Conservation (phyloP, 768 basidiomycete genomes). For the Tremella yokohamensis region DNA sequence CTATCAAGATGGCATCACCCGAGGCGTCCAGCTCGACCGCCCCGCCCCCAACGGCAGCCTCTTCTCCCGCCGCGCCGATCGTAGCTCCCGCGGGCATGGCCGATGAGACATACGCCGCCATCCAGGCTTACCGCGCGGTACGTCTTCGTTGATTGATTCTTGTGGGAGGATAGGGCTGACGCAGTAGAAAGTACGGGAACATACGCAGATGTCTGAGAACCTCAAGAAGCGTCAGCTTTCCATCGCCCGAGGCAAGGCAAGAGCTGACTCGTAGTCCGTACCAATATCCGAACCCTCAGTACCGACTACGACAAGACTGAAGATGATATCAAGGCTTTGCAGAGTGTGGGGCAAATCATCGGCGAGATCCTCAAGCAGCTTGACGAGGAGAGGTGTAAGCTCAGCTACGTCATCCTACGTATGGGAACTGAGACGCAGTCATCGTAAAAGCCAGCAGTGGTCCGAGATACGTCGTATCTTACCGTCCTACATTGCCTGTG, state of each 20-base stretch:
- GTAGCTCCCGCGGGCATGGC: constrained; percentile 35
- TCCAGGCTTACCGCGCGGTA: constrained; percentile 51
- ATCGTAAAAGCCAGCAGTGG: constrained; percentile 99
- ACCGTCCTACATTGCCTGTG: constrained; percentile 85
- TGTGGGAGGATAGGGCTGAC: constrained; percentile 1
- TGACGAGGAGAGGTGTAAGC: constrained; percentile 92
- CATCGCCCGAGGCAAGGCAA: background rate
- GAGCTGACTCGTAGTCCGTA: constrained; percentile 63
- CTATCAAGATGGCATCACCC: constrained; percentile 13
- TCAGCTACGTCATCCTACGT: too few species aligned
- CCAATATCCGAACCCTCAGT: constrained; percentile 83
- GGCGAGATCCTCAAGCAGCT: constrained; percentile 98
- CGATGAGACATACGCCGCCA: constrained; percentile 46
- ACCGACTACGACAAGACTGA: constrained; percentile 91
- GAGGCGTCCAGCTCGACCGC: constrained; percentile 32
- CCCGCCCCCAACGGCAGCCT: constrained; percentile 8
- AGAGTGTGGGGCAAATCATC: constrained; percentile 97
- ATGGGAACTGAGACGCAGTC: constrained; percentile 55
- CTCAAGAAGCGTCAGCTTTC: constrained; percentile 76
- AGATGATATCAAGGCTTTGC: constrained; percentile 97
- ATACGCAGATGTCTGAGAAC: constrained; percentile 78
- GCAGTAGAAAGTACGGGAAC: constrained; percentile 92
- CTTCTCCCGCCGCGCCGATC: constrained; percentile 29
- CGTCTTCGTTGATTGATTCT: constrained; percentile 16
- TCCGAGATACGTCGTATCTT: constrained; percentile 97